A percentile compares a stretch with the other conserved stretches of the same genome.
phyloP scores from a whole-genome alignment of 176 grass and related monocot species.

The Saccharum officinarum region DNA sequence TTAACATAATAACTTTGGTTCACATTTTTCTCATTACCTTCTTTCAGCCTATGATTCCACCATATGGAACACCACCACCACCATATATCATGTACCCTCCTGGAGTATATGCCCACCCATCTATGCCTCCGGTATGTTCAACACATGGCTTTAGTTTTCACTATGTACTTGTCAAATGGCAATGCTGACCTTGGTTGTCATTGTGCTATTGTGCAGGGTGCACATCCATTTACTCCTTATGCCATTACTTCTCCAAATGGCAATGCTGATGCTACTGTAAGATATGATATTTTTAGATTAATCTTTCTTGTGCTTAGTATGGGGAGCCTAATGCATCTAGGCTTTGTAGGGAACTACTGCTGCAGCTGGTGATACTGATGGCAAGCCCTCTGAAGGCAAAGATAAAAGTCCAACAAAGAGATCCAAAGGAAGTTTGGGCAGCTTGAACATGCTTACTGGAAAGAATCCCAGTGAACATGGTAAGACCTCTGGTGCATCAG shows the following conservation, averaged over 20 bases:
- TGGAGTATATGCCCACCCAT: conserved; percentile 92
- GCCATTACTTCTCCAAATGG: conserved; percentile 64
- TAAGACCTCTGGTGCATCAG: conserved; percentile 72
- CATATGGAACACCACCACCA: conserved; percentile 70
- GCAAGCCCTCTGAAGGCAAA: conserved; percentile 75
- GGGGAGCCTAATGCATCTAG: conserved; percentile 35
- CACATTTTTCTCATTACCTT: conserved; percentile 23
- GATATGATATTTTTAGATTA: conserved; percentile 22
- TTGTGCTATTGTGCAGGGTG: conserved; percentile 56
- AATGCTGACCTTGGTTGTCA: conserved; percentile 31
- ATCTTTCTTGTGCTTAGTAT: conserved; percentile 21
- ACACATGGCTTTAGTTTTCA: conserved; percentile 23
- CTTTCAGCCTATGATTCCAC: conserved; percentile 81
- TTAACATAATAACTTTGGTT: conserved; percentile 5
- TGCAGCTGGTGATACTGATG: conserved; percentile 57
- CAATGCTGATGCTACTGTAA: conserved; percentile 79
- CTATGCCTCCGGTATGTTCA: conserved; percentile 77
- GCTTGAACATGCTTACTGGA: conserved; percentile 91
- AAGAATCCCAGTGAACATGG: conserved; percentile 60
- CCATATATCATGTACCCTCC: conserved; percentile 95
- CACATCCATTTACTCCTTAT: conserved; percentile 84
- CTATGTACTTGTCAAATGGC: conserved; percentile 11
- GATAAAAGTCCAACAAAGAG: conserved; percentile 78
- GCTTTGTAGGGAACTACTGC: conserved; percentile 59
- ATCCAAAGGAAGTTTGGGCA: conserved; percentile 97